Evolutionary conservation across 805 yeast species (phyloP).

Genomic region (Pichia deserticola): DNA sequence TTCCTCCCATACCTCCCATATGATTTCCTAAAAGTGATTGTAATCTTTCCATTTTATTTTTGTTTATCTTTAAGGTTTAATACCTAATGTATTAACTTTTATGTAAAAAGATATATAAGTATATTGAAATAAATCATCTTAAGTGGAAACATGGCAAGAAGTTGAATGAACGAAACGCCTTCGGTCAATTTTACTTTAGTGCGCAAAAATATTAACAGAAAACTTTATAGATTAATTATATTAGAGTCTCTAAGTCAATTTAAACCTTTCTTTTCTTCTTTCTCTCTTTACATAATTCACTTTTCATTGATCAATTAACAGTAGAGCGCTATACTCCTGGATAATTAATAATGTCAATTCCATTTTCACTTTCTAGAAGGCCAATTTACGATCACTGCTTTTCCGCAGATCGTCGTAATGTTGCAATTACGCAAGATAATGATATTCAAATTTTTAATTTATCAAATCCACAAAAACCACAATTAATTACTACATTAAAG

Average conservation of each 20-base stretch:
- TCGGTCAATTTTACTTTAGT: too few relatives aligned
- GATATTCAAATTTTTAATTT: conserved; percentile 68
- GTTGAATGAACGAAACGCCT: too few relatives aligned
- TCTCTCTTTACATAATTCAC: not conserved
- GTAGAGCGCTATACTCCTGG: conserved; percentile 34
- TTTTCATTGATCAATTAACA: not conserved
- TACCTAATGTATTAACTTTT: too few relatives aligned
- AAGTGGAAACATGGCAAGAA: too few relatives aligned
- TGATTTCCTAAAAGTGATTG: conserved; percentile 28
- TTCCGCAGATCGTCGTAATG: conserved; percentile 50
- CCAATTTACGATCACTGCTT: conserved; percentile 92
- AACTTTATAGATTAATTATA: too few relatives aligned
- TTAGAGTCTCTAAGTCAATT: too few relatives aligned
- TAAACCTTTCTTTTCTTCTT: too few relatives aligned
- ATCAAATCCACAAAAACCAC: conserved; percentile 44
- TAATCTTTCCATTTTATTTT: conserved; percentile 24
- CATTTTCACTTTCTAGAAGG: conserved; percentile 66
- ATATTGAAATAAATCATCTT: too few relatives aligned
- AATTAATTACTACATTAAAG: conserved; percentile 54
- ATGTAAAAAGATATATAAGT: too few relatives aligned
- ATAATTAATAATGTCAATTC: conserved; percentile 23
- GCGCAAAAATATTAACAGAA: too few relatives aligned
- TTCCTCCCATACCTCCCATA: conserved; percentile 26
- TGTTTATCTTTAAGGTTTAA: too few relatives aligned
- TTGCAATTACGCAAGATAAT: conserved; percentile 80